These are phyloP conservation scores for Microthlaspi erraticum DNA, from an alignment of 345 rosid genomes.

Conservation along the genomic window DNA sequence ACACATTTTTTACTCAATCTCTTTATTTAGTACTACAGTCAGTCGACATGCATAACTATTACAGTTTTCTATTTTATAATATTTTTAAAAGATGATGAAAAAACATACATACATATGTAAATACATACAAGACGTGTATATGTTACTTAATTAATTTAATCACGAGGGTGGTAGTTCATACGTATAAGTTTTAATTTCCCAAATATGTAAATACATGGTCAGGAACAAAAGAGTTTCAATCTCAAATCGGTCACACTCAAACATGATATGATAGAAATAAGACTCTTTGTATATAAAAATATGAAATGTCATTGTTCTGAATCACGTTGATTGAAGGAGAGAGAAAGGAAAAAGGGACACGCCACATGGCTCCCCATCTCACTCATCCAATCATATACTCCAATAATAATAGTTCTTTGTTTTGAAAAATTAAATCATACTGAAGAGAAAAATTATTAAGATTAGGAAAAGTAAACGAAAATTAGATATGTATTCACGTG, in stretches of 20 bases:
- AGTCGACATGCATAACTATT: background rate
- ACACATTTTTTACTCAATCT: background rate
- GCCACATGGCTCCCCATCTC: conserved; percentile 44
- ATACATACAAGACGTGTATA: background rate
- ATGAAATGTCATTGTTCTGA: conserved; percentile 41
- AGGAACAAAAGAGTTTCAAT: conserved; percentile 36
- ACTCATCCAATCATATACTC: conserved; percentile 21
- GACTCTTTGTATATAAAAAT: conserved; percentile 19
- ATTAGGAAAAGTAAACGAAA: conserved; percentile 16
- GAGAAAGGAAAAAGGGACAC: conserved; percentile 34
- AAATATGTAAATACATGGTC: conserved; percentile 28
- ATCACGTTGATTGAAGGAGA: conserved; percentile 37
- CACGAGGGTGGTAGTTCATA: conserved; percentile 30
- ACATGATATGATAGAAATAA: conserved; percentile 37
- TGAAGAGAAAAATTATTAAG: background rate
- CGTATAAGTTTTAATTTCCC: conserved; percentile 31
- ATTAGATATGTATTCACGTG: conserved; percentile 36
- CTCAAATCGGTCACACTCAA: conserved; percentile 29
- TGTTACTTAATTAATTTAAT: conserved; percentile 11
- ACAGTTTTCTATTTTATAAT: background rate
- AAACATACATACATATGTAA: background rate
- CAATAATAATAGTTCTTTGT: background rate
- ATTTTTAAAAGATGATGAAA: background rate
- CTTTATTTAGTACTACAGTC: background rate
- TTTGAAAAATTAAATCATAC: background rate